Base-by-base conservation (phyloP, 2,329 filamentous ascomycete genomes). In the Neofusicoccum kwambonambiense region DNA sequence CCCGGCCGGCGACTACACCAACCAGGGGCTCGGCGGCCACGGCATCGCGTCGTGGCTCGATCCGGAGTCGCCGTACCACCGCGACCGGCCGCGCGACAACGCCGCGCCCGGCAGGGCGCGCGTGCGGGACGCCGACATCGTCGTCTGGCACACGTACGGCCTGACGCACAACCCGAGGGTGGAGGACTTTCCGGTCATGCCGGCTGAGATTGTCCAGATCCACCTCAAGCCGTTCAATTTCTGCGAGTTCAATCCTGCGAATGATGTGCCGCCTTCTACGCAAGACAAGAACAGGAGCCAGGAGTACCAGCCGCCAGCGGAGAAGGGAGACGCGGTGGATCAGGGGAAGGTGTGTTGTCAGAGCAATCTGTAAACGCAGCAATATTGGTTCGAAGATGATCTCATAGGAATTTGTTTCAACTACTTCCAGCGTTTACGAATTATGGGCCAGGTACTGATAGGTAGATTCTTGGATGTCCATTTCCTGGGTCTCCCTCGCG, bases 161-260 rank as follows among this genome's bases (percentile, higher is more conserved):
- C 69, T 68, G 13, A 74, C 71, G 2, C 73, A 75, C 42, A 73
- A 73, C 57, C 72, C 72, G 11, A 51, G 72, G 5, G 69, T 71
- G 4, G 72, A 75, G 50, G 73, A 75, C 34, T 75, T 68, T 66
- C 72, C 73, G 1, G 70, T 75, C 2, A 75, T 75, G 73, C 72
- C 72, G 1, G 65, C 57, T 47, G 73, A 75, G 65, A 71, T 39
- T 34, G 35, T 56, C 17, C 31, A 39, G 3, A 17, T 56, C 3
- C 19, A 65, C 11, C 34, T 66, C 19, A 66, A 66, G 37, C 65
- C 65, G 15, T 17, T 35, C 13, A 56, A 56, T 7, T 56, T 56
- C 2, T 56, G 35, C 8, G 7, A 11, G 12, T 15, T 12, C 1
- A 56, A 56, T 6, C 37, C 52, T 4, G 37, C 15, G 1, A 3